Evolutionary conservation across 1,284 basidiomycete species (phyloP).

Genomic region (Microbotryum lychnidis-dioicae): DNA sequence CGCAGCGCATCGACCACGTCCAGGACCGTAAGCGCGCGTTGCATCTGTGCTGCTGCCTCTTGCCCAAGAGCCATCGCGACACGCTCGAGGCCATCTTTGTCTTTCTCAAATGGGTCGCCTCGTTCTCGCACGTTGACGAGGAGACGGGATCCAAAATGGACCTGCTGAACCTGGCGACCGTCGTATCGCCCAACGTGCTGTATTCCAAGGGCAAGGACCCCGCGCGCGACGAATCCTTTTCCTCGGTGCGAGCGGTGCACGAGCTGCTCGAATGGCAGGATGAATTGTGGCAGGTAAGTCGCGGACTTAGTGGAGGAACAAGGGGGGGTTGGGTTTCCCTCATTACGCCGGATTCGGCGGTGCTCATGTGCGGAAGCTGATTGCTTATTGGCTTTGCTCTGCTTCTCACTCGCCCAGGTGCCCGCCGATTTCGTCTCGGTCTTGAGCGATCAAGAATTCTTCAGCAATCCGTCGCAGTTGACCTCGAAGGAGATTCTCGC

Average conservation of each 20-base stretch:
- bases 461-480: conserved; percentile 42
- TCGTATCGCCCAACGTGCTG: conserved; percentile 93
- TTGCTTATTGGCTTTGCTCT: not conserved
- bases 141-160: conserved; percentile 99
- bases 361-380: not conserved
- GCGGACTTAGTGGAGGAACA: not conserved
- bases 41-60: conserved; percentile 74
- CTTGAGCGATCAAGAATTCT: conserved; percentile 76
- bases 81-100: conserved; percentile 97
- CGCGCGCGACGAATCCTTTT: conserved; percentile 85
- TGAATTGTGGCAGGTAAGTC: conserved; percentile 69
- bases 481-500: conserved; percentile 35
- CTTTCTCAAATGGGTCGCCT: conserved; percentile 98
- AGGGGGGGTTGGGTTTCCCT: no score
- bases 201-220: conserved; percentile 76
- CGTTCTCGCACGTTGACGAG: conserved; percentile 95
- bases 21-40: conserved; percentile 73
- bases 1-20: conserved; percentile 73
- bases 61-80: conserved; percentile 90
- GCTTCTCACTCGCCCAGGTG: conserved; percentile 16
- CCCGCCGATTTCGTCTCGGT: conserved; percentile 76
- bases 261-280: conserved; percentile 86
- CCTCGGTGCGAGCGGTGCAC: conserved; percentile 76
- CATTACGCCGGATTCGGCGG: no score
- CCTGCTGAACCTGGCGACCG: conserved; percentile 89